Conservation (phyloP, 495 filamentous ascomycete species). For the Lichenothelia convexa region DNA sequence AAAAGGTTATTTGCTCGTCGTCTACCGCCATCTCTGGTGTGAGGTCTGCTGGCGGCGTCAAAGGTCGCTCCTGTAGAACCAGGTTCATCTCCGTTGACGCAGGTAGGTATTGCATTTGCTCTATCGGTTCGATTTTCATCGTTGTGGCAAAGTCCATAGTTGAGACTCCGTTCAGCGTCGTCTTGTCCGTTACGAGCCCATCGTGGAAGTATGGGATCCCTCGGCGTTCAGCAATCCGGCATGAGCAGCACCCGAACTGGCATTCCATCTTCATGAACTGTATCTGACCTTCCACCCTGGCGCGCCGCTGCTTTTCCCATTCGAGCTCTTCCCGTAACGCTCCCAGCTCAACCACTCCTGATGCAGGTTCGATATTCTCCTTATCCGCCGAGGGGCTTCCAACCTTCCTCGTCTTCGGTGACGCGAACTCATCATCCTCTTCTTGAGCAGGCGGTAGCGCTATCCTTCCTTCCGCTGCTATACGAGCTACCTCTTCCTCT, state of each 20-base stretch:
- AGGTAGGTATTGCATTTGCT: too few species aligned
- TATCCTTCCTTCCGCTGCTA: slow-evolving; percentile 46
- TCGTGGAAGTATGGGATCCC: slow-evolving; percentile 35
- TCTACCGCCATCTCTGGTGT: not conserved
- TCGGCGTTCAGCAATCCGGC: slow-evolving; percentile 34
- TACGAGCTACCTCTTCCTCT: slow-evolving; percentile 37
- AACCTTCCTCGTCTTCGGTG: slow-evolving; percentile 13
- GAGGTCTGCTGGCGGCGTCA: not conserved
- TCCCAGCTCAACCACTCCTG: slow-evolving; percentile 25
- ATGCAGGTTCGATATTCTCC: slow-evolving; percentile 19
- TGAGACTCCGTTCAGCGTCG: slow-evolving; percentile 15
- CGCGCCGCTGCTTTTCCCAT: slow-evolving; percentile 44
- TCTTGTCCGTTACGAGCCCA: slow-evolving; percentile 10
- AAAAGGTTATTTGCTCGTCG: slow-evolving; percentile 10
- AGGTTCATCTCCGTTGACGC: not conserved
- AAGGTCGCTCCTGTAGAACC: not conserved
- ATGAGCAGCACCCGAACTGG: slow-evolving; percentile 51
- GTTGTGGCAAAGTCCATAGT: slow-evolving; percentile 8
- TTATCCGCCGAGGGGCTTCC: slow-evolving; percentile 17
- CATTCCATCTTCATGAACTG: slow-evolving; percentile 77
- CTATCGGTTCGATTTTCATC: too few species aligned
- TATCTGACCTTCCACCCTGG: slow-evolving; percentile 50
- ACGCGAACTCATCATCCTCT: slow-evolving; percentile 20
- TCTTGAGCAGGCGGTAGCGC: slow-evolving; percentile 30
- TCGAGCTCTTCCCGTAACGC: slow-evolving; percentile 42